Conservation (phyloP, 169 alveolate genomes). For the Eimeria tenella region DNA sequence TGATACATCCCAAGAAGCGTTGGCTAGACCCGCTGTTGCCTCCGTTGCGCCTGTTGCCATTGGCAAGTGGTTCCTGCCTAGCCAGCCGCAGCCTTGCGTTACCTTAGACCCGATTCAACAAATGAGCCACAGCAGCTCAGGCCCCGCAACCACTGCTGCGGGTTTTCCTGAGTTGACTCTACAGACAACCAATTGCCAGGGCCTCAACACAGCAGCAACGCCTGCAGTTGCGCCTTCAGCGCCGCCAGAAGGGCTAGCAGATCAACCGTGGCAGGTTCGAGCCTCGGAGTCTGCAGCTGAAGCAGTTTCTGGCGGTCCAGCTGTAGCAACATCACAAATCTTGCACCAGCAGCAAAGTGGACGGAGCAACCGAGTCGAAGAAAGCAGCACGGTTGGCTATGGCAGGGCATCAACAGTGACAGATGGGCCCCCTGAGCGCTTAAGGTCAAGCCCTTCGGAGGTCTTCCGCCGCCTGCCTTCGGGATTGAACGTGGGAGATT, state of each 20-base stretch:
- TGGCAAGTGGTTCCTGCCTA: not conserved
- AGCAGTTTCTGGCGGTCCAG: not conserved
- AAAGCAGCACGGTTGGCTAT: not conserved
- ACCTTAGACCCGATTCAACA: too few species aligned
- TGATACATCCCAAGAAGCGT: too few species aligned
- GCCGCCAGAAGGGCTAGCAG: too few species aligned
- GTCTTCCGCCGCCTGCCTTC: conserved; percentile 35
- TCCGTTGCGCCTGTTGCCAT: not conserved
- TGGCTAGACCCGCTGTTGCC: too few species aligned
- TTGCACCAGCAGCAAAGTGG: not conserved
- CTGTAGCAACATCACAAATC: not conserved
- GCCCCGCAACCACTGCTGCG: not conserved
- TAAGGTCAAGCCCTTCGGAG: conserved; percentile 10
- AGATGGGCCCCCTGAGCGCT: conserved; percentile 40
- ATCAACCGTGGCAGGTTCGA: too few species aligned
- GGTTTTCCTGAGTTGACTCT: too few species aligned
- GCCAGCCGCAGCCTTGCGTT: too few species aligned
- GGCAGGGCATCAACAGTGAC: not conserved
- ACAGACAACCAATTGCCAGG: not conserved
- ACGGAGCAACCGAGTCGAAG: not conserved
- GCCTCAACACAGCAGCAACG: not conserved
- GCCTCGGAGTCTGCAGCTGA: not conserved
- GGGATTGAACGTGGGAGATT: not conserved
- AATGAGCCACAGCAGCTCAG: not conserved
- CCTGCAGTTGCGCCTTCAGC: conserved; percentile 23